A percentile compares a stretch with the other conserved stretches of the same genome.
phyloP scores from a whole-genome alignment of 768 basidiomycete species.

The Suillus ampliporus region DNA sequence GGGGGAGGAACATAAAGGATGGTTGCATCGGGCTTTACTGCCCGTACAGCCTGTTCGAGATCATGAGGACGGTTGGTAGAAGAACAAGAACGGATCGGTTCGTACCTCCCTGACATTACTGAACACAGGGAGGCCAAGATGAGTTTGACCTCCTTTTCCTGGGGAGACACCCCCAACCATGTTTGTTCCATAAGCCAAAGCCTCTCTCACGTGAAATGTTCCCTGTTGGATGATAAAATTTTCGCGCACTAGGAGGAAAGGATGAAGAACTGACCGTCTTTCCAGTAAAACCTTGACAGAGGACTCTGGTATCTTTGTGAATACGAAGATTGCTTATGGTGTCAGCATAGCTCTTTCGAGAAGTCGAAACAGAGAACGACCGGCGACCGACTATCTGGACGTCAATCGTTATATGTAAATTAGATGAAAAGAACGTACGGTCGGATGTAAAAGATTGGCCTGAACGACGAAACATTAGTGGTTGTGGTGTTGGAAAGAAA shows the following conservation, averaged over 20 bases:
- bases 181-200: slow-evolving; percentile 91
- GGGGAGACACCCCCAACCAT: slow-evolving; percentile 99
- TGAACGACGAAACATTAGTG: slow-evolving; percentile 63
- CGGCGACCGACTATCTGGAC: slow-evolving; percentile 63
- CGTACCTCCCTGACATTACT: slow-evolving; percentile 88
- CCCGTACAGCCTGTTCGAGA: slow-evolving; percentile 74
- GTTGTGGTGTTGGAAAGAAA: slow-evolving; percentile 17
- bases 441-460: slow-evolving; percentile 58
- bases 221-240: slow-evolving; percentile 55
- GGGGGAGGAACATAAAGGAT: slow-evolving; percentile 99
- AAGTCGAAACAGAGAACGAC: slow-evolving; percentile 79
- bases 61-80: slow-evolving; percentile 3
- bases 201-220: slow-evolving; percentile 95
- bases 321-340: slow-evolving; percentile 92
- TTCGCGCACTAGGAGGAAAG: neutral
- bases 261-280: slow-evolving; percentile 73
- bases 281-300: slow-evolving; percentile 92
- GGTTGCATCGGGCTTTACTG: slow-evolving; percentile 89
- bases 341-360: slow-evolving; percentile 82
- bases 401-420: slow-evolving; percentile 1
- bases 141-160: slow-evolving; percentile 94
- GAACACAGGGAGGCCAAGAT: slow-evolving; percentile 94
- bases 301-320: slow-evolving; percentile 92
- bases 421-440: slow-evolving; percentile 44
- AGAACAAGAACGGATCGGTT: slow-evolving; percentile 5